Conservation (phyloP, 257 asterid species). For the Hygrophila difformis region DNA sequence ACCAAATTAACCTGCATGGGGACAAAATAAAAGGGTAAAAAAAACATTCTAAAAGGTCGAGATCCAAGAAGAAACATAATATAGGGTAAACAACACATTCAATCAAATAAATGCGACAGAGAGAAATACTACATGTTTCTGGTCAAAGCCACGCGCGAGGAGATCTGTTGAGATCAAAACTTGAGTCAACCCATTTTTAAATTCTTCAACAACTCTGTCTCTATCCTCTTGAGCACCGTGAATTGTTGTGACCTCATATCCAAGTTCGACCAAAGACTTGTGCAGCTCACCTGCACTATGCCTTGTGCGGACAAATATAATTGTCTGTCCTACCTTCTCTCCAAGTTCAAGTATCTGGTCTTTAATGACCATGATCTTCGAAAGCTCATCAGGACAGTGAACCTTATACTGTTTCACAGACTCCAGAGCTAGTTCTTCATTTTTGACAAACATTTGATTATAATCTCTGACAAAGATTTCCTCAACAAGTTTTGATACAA, state of each 20-base stretch:
- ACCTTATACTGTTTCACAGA: constrained; percentile 63
- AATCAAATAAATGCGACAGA: background rate
- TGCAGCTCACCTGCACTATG: constrained; percentile 48
- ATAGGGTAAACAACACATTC: background rate
- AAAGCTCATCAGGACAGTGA: constrained; percentile 77
- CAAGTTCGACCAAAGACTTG: constrained; percentile 37
- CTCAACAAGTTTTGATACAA: constrained; percentile 38
- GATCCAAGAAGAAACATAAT: constrained; percentile 1
- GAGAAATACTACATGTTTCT: constrained; percentile 54
- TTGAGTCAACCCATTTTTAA: constrained; percentile 79
- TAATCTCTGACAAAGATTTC: constrained; percentile 47
- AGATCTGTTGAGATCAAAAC: constrained; percentile 90
- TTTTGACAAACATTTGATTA: constrained; percentile 63
- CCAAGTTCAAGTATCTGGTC: constrained; percentile 88
- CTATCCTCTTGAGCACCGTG: constrained; percentile 79
- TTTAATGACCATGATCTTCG: constrained; percentile 64
- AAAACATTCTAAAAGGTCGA: no score
- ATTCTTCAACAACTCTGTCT: constrained; percentile 74
- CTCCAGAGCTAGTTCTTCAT: constrained; percentile 41
- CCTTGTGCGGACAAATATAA: constrained; percentile 58
- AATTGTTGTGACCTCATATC: constrained; percentile 87
- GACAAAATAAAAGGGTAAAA: no score
- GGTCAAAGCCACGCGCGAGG: constrained; percentile 96
- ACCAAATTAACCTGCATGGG: constrained; percentile 82
- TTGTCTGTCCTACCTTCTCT: constrained; percentile 86